phyloP scores from a whole-genome alignment of 106 monocot genomes.

The Dactylorhiza incarnata region DNA sequence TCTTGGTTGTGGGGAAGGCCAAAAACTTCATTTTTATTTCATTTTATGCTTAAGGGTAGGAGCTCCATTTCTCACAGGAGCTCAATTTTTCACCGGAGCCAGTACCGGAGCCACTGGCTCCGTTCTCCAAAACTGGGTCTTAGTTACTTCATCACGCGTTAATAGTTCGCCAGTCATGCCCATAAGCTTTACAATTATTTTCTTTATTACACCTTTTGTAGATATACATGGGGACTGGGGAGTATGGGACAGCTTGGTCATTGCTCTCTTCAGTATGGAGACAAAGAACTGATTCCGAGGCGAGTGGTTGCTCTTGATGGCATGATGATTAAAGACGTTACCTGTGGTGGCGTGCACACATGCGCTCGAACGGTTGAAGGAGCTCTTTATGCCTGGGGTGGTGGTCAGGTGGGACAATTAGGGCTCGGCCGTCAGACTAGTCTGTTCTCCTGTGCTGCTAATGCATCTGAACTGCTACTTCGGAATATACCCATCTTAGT shows the following conservation, averaged over 20 bases:
- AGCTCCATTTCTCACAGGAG: no score
- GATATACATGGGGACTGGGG: constrained; percentile 97
- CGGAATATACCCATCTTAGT: constrained; percentile 67
- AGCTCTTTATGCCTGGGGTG: constrained; percentile 94
- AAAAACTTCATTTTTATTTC: no score
- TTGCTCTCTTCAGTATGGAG: constrained; percentile 71
- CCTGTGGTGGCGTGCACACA: constrained; percentile 89
- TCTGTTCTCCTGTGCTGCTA: constrained; percentile 50
- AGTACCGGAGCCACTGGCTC: no score
- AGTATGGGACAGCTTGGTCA: constrained; percentile 93
- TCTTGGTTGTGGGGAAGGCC: no score
- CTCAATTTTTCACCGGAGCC: no score
- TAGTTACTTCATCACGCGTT: neutral
- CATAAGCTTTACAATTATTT: neutral
- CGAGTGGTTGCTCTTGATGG: constrained; percentile 76
- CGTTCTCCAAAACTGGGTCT: no score
- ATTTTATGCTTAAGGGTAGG: no score
- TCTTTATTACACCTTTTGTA: constrained; percentile 19
- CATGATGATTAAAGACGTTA: constrained; percentile 42
- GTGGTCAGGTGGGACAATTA: constrained; percentile 75
- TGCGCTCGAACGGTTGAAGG: constrained; percentile 69
- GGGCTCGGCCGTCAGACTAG: constrained; percentile 63
- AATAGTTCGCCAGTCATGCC: neutral
- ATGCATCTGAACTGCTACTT: constrained; percentile 49
- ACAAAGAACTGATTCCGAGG: constrained; percentile 85